Conservation (phyloP, 1,284 basidiomycete genomes). For the Microbotryomycetes sp. region DNA sequence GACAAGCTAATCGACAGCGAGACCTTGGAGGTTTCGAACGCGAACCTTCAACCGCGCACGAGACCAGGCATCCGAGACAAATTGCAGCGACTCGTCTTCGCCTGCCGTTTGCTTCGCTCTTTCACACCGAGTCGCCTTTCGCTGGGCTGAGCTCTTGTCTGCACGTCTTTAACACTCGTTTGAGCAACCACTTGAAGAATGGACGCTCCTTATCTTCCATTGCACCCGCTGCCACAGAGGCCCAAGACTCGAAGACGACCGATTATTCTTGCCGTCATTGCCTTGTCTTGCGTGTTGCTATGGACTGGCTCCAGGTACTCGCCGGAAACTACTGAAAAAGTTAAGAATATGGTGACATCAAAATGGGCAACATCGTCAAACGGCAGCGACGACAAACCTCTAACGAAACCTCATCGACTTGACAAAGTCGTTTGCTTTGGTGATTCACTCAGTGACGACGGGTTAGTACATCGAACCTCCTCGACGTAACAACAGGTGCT, state of each 20-base stretch:
- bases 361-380: no score
- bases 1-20: no score
- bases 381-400: background rate
- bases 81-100: no score
- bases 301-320: background rate
- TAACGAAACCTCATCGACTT: background rate
- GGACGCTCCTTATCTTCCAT: background rate
- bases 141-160: no score
- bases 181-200: no score
- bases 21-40: no score
- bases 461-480: background rate
- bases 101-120: no score
- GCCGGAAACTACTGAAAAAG: background rate
- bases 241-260: background rate
- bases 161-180: no score
- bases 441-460: slow-evolving; percentile 15
- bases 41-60: no score
- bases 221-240: background rate
- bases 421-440: slow-evolving; percentile 14
- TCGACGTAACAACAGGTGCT: background rate
- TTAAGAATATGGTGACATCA: background rate
- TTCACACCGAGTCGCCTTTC: no score
- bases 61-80: no score
- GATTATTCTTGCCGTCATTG: background rate
- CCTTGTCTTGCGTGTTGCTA: background rate